Conservation (phyloP, 2,329 filamentous ascomycete species). For the Aspergillus fumigatiaffinis region DNA sequence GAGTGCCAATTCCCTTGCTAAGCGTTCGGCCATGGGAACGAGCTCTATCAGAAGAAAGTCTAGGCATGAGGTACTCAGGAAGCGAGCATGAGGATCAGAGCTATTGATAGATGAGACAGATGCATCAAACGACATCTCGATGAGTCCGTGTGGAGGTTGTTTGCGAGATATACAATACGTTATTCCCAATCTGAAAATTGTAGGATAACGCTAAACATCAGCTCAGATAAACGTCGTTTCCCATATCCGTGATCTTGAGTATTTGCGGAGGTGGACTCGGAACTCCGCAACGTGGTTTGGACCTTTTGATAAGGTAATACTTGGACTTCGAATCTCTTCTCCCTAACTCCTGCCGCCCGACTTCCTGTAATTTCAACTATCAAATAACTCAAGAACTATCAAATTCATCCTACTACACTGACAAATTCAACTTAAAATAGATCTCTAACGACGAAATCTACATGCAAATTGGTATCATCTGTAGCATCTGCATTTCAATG, state of each 20-base stretch:
- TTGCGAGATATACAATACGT: neutral
- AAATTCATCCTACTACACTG: neutral
- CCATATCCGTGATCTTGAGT: neutral
- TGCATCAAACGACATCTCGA: constrained; percentile 67
- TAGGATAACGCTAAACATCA: neutral
- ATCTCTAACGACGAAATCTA: neutral
- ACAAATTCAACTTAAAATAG: neutral
- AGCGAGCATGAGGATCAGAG: constrained; percentile 69
- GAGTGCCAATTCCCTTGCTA: constrained; percentile 64
- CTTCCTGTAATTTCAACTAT: neutral
- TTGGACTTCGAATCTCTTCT: neutral
- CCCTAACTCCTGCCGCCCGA: neutral
- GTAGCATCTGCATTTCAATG: neutral
- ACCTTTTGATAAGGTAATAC: neutral
- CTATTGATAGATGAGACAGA: constrained; percentile 66
- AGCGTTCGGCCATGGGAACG: constrained; percentile 85
- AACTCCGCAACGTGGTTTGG: neutral
- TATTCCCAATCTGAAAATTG: neutral
- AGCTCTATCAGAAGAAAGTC: constrained; percentile 96
- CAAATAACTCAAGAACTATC: no score
- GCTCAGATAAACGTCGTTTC: neutral
- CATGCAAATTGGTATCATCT: neutral
- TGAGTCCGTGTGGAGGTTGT: constrained; percentile 5
- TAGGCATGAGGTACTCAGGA: constrained; percentile 79
- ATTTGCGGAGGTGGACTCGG: neutral